Base-by-base conservation (phyloP, 1,139 yeast species). In the Suhomyces wounanorum region DNA sequence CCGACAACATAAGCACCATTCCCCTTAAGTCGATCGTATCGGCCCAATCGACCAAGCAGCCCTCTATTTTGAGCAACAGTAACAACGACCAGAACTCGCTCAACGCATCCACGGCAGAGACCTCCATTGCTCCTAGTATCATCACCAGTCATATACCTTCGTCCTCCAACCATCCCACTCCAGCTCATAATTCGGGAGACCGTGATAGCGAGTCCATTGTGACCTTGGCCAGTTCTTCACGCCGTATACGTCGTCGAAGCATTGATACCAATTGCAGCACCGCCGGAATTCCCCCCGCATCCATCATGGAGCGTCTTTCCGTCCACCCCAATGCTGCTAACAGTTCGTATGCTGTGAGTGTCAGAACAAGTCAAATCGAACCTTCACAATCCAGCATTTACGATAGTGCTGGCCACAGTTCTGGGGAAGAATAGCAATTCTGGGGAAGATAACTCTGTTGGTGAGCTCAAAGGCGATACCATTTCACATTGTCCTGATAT, bases 281-380 rank as follows among this genome's bases (percentile, higher is more conserved):
- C 1, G 71, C 82, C 10, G 86, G 86, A 0, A 83, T 83, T n/a
- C 81, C 87, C 1, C 87, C 87, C 0, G 85, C 86, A 2, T 80
- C 85, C 53, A 82, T 83, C 10, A 68, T 82, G 71, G 87, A 82
- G 54, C 67, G 85, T 51, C 67, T 77, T 39, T 64, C 70, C 21
- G 70, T 70, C 17, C 68, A 67, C 31, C 73, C 73, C 6, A 66
- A 63, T 3, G 64, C 73, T 17, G 72, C 66, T 18, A 64, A 59
- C 48, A 63, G 71, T 50, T 52, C 61, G 3, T 67, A 68, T 48
- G 70, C 74, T 8, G 61, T 59, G 17, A 68, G 73, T 48, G 60
- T 66, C 36, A 53, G 72, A 45, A 61, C 64, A 6, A 67, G 69
- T 52, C 61, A 57, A 46, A 44, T 53, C 13, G 62, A 57, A 35